Percentiles rank a stretch among this genome's conserved stretches.
phyloP scores from a whole-genome alignment of 2,329 filamentous ascomycete genomes.

The Ascochyta clinopodiicola region DNA sequence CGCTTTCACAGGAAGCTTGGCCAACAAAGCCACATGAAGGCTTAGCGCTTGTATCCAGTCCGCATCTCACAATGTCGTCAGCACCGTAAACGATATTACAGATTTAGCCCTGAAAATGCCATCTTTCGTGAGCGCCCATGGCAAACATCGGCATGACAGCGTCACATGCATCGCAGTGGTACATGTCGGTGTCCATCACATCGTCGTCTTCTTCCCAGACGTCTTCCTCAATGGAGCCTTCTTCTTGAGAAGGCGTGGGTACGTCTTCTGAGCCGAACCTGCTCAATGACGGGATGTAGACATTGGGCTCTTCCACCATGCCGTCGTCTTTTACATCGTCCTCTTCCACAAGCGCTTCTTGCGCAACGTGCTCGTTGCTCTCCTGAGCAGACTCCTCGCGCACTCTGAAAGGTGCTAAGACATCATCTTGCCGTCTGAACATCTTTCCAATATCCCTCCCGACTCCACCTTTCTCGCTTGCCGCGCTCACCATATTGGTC shows the following conservation, averaged over 20 bases:
- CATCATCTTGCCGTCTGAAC: slow-evolving; percentile 77
- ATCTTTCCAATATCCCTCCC: slow-evolving; percentile 82
- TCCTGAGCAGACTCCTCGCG: not conserved
- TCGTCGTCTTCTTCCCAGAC: slow-evolving; percentile 43
- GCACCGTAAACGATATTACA: slow-evolving; percentile 22
- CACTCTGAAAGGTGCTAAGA: slow-evolving; percentile 57
- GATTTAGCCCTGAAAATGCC: slow-evolving; percentile 51
- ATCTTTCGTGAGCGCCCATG: slow-evolving; percentile 63
- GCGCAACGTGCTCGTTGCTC: slow-evolving; percentile 34
- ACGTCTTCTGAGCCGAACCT: slow-evolving; percentile 43
- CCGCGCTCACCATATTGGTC: slow-evolving; percentile 74
- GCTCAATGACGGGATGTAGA: not conserved
- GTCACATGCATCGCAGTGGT: slow-evolving; percentile 59
- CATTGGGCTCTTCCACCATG: slow-evolving; percentile 24
- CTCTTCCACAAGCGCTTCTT: slow-evolving; percentile 26
- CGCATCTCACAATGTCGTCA: slow-evolving; percentile 2
- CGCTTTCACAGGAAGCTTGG: not conserved
- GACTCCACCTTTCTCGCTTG: slow-evolving; percentile 52
- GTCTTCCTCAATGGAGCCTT: slow-evolving; percentile 22
- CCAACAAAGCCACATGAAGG: not conserved
- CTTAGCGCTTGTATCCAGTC: slow-evolving; percentile 3
- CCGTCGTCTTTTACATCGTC: not conserved
- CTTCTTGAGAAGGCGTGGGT: slow-evolving; percentile 34
- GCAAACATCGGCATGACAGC: slow-evolving; percentile 65
- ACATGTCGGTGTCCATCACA: slow-evolving; percentile 39